Evolutionary conservation across 352 stramenopile genomes (phyloP).

Genomic region (Chrysophaeum taylorii): DNA sequence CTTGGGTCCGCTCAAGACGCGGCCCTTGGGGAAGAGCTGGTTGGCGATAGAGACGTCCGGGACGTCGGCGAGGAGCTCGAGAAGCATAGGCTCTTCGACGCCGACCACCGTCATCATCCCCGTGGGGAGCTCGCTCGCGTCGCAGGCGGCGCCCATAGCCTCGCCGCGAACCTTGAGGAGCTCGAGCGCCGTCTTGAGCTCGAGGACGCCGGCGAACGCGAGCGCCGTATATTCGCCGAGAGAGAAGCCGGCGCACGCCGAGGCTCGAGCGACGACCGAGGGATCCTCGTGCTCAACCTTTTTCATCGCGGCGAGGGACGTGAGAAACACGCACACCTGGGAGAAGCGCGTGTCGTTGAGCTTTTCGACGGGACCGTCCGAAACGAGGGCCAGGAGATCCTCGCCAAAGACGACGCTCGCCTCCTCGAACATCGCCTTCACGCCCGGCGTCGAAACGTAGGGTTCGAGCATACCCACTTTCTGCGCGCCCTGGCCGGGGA

Average conservation of each 20-base stretch:
- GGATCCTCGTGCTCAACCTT: constrained; percentile 10
- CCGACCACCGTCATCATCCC: constrained; percentile 25
- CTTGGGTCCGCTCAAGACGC: constrained; percentile 1
- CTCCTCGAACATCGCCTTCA: background rate
- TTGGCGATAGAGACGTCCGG: constrained; percentile 10
- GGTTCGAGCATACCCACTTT: constrained; percentile 19
- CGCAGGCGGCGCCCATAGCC: constrained; percentile 21
- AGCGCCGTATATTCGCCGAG: constrained; percentile 26
- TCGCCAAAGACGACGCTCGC: constrained; percentile 15
- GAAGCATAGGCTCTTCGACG: background rate
- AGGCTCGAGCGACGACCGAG: background rate
- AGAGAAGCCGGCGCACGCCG: constrained; percentile 12
- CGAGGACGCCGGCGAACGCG: constrained; percentile 16
- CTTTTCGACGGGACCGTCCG: constrained; percentile 13
- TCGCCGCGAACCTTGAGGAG: constrained; percentile 14
- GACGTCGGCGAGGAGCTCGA: background rate
- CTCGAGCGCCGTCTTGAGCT: constrained; percentile 8
- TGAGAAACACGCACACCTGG: constrained; percentile 22
- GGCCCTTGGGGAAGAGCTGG: constrained; percentile 21
- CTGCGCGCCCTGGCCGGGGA: constrained; percentile 23
- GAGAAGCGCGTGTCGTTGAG: constrained; percentile 26
- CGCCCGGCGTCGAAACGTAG: background rate
- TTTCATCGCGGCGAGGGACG: constrained; percentile 9
- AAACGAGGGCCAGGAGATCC: background rate
- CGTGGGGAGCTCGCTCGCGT: background rate